Evolutionary conservation across 345 rosid genomes (phyloP), one percentile per base, ranked within the genome.

Genomic region (Erodium maritimum): DNA sequence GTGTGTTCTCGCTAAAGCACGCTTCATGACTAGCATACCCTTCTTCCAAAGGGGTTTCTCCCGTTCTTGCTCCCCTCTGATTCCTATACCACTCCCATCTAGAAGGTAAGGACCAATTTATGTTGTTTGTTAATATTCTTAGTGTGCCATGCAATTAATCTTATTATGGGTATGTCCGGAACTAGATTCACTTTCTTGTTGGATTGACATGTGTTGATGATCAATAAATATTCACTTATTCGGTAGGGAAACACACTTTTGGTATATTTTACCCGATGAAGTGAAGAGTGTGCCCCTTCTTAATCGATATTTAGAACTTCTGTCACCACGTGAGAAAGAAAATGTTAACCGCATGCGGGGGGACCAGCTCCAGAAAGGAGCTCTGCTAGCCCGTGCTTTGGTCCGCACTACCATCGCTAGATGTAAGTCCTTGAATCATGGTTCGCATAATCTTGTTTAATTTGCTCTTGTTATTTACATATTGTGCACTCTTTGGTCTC

Each of bases 371-470:
- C 79, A 75, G 77, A 93, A 93, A 76, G 66, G 80, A 57, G 95
- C 95, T 45, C 58, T 93, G 63, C 82, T 93, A 54, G 87, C 96
- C 21, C 94, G 95, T 42, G 72, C 82, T 34, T 69, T 93, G 77
- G 90, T 89, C 73, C 91, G 96, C 29, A 87, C 96, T 54, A 87
- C 90, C 59, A 75, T 93, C 63, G 83, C 99, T 0, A 83, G 97
- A 85, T 93, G 99, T 93, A 78, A 25, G 91, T 58, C 19, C 10
- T 21, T 50, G 29, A 23, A 14, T 52, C 1, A 7, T 23, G 51
- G 57, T 55, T 20, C 19, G 0, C 42, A 19, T 42, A 51, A 45
- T 56, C 10, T 51, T 19, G 21, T 46, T 19, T 0, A 19, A 21
- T 22, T 63, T 25, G 1, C 61, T 20, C 58, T 25, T 23, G 16